Base-by-base conservation (phyloP, 345 rosid species). In the Xanthoceras sorbifolium region DNA sequence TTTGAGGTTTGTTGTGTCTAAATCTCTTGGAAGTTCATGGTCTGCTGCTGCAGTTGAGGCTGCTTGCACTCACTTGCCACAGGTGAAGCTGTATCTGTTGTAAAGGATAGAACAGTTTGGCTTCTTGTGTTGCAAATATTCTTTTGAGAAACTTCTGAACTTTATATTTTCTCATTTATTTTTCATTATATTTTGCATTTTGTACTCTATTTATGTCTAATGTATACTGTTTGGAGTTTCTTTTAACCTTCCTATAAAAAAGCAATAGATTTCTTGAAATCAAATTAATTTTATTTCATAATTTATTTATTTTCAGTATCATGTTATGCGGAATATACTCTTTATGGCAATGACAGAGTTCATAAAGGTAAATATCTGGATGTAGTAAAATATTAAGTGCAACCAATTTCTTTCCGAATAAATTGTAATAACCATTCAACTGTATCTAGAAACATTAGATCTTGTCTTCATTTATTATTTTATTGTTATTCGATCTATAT, bases 341-440 rank as follows among this genome's bases (percentile, higher is more conserved):
- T 91, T 84, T 78, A 82, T 91, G 94, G 90, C 95, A 79, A 82
- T 70, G 93, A 85, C 89, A 10, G 97, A 93, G 86, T 95, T 93
- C 80, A 72, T 50, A 76, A 81, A 90, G 98, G 98, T 93, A 63
- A 71, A 72, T 57, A 62, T 78, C 29, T 72, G 68, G 44, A 68
- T 44, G 18, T 22, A 36, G n/a, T 26, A 9, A 42, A 25, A 5
- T 57, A 32, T 48, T 34, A 54, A n/a, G 11, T 73, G 28, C 29
- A 25, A 8, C 36, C 32, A 11, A 28, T 60, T 40, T 28, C 55
- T 60, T 73, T 6, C n/a, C 28, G 17, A 42, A 14, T 25, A n/a
- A 20, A 42, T 34, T 67, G 22, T 15, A 22, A 11, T 67, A 23
- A 28, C 20, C 11, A 60, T 42, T 59, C 28, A 73, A 73, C 59